Conservation (phyloP, 108 stramenopile genomes). For the Nitzschia putrida region DNA sequence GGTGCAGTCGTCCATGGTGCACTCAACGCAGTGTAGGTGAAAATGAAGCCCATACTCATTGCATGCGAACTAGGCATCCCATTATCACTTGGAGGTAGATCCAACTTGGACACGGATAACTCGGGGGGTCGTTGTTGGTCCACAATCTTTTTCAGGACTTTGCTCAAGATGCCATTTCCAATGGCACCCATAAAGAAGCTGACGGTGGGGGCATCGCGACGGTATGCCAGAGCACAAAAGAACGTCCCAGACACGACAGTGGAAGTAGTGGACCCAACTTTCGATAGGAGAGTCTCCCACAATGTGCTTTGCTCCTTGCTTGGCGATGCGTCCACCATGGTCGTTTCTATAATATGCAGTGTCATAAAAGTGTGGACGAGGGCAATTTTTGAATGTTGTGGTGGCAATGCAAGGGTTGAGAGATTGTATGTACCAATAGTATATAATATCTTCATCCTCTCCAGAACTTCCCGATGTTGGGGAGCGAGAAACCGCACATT, state of each 20-base stretch:
- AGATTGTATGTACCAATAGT: too few species aligned
- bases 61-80: slow-evolving; percentile 86
- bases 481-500: too few species aligned
- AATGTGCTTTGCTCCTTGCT: not conserved
- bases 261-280: slow-evolving; percentile 74
- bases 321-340: too few species aligned
- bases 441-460: too few species aligned
- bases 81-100: slow-evolving; percentile 71
- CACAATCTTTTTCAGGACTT: slow-evolving; percentile 64
- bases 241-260: slow-evolving; percentile 65
- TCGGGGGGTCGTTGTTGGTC: slow-evolving; percentile 62
- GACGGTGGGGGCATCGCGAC: slow-evolving; percentile 69
- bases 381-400: too few species aligned
- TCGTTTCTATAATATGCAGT: too few species aligned
- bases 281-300: not conserved
- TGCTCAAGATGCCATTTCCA: slow-evolving; percentile 64
- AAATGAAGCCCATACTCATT: slow-evolving; percentile 88
- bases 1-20: slow-evolving; percentile 21
- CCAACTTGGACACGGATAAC: slow-evolving; percentile 8
- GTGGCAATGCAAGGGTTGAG: too few species aligned
- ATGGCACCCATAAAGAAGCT: slow-evolving; percentile 78
- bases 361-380: too few species aligned
- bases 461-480: too few species aligned
- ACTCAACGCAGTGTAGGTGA: slow-evolving; percentile 45
- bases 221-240: slow-evolving; percentile 61